Evolutionary conservation across 352 stramenopile species (phyloP).

Genomic region (Pythium apleroticum): DNA sequence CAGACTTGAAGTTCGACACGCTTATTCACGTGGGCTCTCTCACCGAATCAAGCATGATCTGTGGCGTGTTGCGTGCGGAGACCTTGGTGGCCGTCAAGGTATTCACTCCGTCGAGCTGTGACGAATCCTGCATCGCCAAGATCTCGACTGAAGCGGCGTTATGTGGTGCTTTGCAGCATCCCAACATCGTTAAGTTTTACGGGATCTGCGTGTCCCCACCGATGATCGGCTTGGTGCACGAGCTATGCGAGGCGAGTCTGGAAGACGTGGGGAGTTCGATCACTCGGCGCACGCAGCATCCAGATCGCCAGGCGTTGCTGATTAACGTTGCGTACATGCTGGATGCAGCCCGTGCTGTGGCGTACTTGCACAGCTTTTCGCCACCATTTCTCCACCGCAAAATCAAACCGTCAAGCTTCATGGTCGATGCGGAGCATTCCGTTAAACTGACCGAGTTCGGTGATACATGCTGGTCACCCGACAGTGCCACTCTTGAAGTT

Average conservation of each 20-base stretch:
- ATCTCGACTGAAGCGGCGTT: conserved; percentile 54
- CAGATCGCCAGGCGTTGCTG: conserved; percentile 32
- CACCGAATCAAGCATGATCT: conserved; percentile 54
- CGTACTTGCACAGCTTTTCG: conserved; percentile 54
- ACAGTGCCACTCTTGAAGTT: neutral
- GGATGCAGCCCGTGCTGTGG: conserved; percentile 41
- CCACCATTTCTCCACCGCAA: conserved; percentile 52
- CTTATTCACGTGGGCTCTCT: conserved; percentile 29
- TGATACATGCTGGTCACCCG: conserved; percentile 34
- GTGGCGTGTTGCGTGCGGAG: conserved; percentile 43
- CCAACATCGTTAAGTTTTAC: conserved; percentile 50
- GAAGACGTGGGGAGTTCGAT: conserved; percentile 25
- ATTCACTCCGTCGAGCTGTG: conserved; percentile 54
- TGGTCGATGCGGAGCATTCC: conserved; percentile 35
- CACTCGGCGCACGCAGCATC: conserved; percentile 13
- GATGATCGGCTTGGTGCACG: conserved; percentile 51
- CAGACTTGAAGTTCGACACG: conserved; percentile 45
- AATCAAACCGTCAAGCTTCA: conserved; percentile 65
- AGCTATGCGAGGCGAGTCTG: conserved; percentile 51
- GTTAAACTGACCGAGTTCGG: conserved; percentile 71
- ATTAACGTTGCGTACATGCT: conserved; percentile 45
- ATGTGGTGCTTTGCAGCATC: conserved; percentile 39
- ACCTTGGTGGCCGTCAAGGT: conserved; percentile 61
- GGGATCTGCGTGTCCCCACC: conserved; percentile 57
- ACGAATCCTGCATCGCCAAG: conserved; percentile 38